These are phyloP conservation scores for Rhytidhysteron rufulum DNA, from an alignment of 2,329 filamentous ascomycete genomes.

Conservation along the genomic window DNA sequence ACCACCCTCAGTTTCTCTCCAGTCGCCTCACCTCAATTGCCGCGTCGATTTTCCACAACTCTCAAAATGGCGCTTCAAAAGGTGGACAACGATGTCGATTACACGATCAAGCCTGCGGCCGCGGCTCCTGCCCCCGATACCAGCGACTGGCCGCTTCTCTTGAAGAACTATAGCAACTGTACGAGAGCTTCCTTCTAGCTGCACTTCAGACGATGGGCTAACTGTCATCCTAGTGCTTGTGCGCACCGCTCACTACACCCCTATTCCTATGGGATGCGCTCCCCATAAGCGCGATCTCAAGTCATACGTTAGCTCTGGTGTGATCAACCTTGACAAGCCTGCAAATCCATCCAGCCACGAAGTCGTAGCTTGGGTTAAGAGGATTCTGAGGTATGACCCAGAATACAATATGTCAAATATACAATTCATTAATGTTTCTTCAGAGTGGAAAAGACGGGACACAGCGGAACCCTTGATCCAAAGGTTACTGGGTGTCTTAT, in stretches of 20 bases:
- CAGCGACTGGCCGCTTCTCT: constrained; percentile 84
- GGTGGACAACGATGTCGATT: constrained; percentile 60
- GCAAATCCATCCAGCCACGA: constrained; percentile 98
- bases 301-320: constrained; percentile 93
- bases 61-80: constrained; percentile 32
- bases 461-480: constrained; percentile 96
- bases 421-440: background rate
- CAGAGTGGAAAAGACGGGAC: constrained; percentile 91
- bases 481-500: constrained; percentile 97
- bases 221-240: constrained; percentile 65
- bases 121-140: constrained; percentile 75
- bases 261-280: constrained; percentile 87
- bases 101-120: constrained; percentile 89
- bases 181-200: constrained; percentile 41
- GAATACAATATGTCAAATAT: background rate
- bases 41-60: background rate
- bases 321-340: constrained; percentile 97
- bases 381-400: constrained; percentile 72
- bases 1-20: background rate
- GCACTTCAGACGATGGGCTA: constrained; percentile 13
- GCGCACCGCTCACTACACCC: constrained; percentile 93
- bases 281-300: constrained; percentile 93
- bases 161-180: constrained; percentile 96
- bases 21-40: background rate
- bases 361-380: constrained; percentile 99